A percentile compares a stretch with the other conserved stretches of the same genome.
phyloP scores from a whole-genome alignment of 1,284 basidiomycete genomes.

The Leccinum pallidistipes region DNA sequence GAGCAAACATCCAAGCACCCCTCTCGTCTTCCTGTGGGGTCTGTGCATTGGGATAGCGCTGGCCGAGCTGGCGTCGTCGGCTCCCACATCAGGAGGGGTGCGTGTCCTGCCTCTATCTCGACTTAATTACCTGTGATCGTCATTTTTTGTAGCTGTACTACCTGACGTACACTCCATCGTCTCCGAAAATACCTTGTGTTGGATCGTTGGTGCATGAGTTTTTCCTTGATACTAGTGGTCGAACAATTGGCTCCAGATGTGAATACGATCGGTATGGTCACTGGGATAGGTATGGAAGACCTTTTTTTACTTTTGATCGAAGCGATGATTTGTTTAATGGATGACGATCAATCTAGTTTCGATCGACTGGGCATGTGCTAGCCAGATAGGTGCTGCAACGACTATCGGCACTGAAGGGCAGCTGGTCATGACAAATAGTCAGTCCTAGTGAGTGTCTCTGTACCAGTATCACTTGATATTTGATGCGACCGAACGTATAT shows the following conservation, averaged over 20 bases:
- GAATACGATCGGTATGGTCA: conserved; percentile 40
- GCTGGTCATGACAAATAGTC: conserved; percentile 30
- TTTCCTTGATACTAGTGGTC: neutral
- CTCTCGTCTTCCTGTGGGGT: conserved; percentile 27
- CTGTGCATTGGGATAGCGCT: conserved; percentile 64
- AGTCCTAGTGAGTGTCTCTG: conserved; percentile 31
- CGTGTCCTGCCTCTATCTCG: neutral
- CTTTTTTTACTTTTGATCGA: neutral
- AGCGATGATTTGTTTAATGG: neutral
- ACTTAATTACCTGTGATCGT: neutral
- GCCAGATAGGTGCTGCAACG: conserved; percentile 40
- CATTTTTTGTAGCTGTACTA: conserved; percentile 34
- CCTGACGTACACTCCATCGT: conserved; percentile 39
- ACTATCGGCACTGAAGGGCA: conserved; percentile 35
- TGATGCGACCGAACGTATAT: neutral
- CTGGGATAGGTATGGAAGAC: conserved; percentile 25
- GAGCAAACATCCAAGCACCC: no score
- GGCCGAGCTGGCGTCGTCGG: conserved; percentile 71
- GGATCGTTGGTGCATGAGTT: conserved; percentile 37
- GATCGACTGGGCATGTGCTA: conserved; percentile 44
- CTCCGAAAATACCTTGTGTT: conserved; percentile 37
- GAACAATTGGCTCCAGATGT: conserved; percentile 29
- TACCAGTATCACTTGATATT: neutral
- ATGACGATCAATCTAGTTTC: conserved; percentile 31
- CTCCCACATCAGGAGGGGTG: conserved; percentile 55